A percentile compares a stretch with the other conserved stretches of the same genome.
Conservation (phyloP, 1,284 basidiomycete genomes). For the Neonothopanus nambi region DNA sequence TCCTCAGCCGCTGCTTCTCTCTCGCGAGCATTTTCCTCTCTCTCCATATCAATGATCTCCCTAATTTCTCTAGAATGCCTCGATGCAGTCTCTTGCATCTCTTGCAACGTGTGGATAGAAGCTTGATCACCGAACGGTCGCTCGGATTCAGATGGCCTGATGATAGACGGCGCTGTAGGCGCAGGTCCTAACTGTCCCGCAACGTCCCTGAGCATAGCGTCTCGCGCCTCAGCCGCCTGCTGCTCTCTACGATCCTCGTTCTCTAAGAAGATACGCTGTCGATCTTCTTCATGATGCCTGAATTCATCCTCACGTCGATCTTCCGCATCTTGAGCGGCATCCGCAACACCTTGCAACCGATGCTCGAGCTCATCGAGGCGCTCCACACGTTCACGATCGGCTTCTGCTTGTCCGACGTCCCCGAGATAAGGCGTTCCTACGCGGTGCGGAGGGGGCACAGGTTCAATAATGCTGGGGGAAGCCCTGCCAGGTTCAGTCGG, state of each 20-base stretch:
- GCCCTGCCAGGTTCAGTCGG: constrained; percentile 7
- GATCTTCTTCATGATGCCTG: constrained; percentile 60
- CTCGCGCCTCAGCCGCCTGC: constrained; percentile 50
- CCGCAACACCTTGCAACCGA: constrained; percentile 45
- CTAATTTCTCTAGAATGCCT: constrained; percentile 57
- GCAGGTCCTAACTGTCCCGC: constrained; percentile 43
- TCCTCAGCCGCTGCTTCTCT: constrained; percentile 53
- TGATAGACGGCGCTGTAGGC: constrained; percentile 22
- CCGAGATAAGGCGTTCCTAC: constrained; percentile 23
- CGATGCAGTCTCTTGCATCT: constrained; percentile 47
- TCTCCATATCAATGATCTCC: constrained; percentile 56
- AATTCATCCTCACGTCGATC: constrained; percentile 61
- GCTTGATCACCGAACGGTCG: constrained; percentile 1
- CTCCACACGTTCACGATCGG: constrained; percentile 52
- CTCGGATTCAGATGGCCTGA: background rate
- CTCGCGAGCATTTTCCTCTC: constrained; percentile 57
- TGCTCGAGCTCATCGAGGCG: constrained; percentile 56
- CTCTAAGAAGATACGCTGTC: constrained; percentile 60
- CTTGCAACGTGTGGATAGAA: constrained; percentile 10
- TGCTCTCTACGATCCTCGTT: constrained; percentile 56
- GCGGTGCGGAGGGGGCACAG: constrained; percentile 2
- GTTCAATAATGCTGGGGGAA: constrained; percentile 3
- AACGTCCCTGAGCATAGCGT: constrained; percentile 50
- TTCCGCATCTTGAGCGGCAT: constrained; percentile 55
- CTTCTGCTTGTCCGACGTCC: constrained; percentile 46